Evolutionary conservation across 192 early-diverging fungal species (phyloP), one percentile per base, ranked within the genome.

Genomic region (Thoreauomyces humboldtii): DNA sequence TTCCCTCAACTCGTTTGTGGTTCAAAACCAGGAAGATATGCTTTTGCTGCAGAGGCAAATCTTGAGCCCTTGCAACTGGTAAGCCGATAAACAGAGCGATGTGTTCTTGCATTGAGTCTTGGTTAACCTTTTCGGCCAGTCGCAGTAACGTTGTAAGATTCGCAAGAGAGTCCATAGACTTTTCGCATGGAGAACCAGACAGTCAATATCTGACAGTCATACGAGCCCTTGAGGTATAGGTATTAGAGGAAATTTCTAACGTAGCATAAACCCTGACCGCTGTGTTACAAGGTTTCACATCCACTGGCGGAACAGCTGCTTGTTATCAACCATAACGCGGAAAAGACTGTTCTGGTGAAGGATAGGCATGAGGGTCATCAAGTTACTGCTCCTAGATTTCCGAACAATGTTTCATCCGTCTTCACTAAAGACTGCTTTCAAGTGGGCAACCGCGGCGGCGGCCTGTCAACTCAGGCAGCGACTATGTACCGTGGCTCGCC

Each of bases 371-470:
- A 75, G 35, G 80, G 77, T 21, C 62, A 79, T 36, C 33, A 25
- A n/a, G n/a, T 82, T 9, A 65, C 64, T 19, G 38, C 52, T n/a
- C 15, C 62, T 12, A 33, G 68, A 2, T 70, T 59, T 33, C 78
- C 78, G 11, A 42, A 19, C 19, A 78, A 81, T 37, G 57, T 75
- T 0, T 11, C 6, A n/a, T 61, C 35, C 6, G 71, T 81, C 1
- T 76, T 63, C 45, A 79, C 79, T 0, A 44, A 25, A n/a, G 72
- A 81, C 42, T 59, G 68, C 44, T 65, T 69, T n/a, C 21, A 21
- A 24, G 62, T 78, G 45, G 79, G 79, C 9, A 67, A 63, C 38
- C 63, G 60, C 19, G 44, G 68, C 25, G 77, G 79, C 24, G 77
- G 76, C 3, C 55, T 76, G 14, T 56, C 68, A 27, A 73, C 70